A percentile compares a stretch with the other conserved stretches of the same genome.
These are phyloP conservation scores for Apiospora koreana DNA, from an alignment of 2,329 filamentous ascomycete species.

Conservation along the genomic window DNA sequence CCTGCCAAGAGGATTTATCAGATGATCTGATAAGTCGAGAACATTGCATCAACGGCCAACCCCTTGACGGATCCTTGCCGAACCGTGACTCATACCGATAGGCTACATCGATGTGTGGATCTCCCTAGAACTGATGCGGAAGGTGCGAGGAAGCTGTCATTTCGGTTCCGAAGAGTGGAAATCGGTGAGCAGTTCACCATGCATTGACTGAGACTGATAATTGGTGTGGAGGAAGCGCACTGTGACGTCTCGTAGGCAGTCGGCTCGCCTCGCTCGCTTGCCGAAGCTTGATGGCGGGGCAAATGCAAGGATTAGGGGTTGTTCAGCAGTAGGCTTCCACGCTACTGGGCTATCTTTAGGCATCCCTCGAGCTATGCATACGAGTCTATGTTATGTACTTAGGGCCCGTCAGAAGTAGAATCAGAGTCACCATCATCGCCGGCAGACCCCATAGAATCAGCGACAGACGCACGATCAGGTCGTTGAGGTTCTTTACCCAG, in stretches of 20 bases:
- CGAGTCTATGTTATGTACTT: no score
- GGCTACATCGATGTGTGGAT: background rate
- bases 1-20: conserved; percentile 14
- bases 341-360: background rate
- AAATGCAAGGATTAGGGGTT: background rate
- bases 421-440: background rate
- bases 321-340: background rate
- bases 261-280: no score
- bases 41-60: background rate
- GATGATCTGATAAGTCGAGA: conserved; percentile 13
- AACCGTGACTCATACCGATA: background rate
- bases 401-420: background rate
- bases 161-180: background rate
- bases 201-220: background rate
- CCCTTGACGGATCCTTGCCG: background rate
- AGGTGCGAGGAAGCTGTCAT: background rate
- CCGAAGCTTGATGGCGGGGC: background rate
- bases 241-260: background rate
- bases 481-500: background rate
- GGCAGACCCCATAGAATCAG: background rate
- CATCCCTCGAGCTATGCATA: background rate
- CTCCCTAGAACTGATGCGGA: background rate
- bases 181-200: background rate
- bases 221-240: background rate
- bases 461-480: background rate